phyloP scores from a whole-genome alignment of 371 early-diverging fungal genomes.

The Mortierella sp. region DNA sequence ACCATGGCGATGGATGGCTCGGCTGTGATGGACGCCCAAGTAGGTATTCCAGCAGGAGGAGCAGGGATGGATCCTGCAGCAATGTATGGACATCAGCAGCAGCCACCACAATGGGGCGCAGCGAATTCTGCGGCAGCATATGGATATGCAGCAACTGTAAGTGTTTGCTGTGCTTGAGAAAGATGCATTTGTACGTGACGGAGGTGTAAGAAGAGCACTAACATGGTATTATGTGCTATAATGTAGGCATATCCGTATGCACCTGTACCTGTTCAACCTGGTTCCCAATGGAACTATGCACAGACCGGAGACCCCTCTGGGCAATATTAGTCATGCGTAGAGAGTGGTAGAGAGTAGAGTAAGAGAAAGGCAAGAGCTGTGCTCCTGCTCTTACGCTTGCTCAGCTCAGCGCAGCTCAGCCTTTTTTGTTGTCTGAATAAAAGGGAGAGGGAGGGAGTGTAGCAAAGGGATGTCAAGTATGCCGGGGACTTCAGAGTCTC shows the following conservation, averaged over 20 bases:
- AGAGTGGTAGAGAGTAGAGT: too few relatives aligned
- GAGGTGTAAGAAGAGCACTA: too few relatives aligned
- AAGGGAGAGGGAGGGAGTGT: too few relatives aligned
- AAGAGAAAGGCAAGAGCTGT: too few relatives aligned
- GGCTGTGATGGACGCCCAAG: not conserved
- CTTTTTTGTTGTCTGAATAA: too few relatives aligned
- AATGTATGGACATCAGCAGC: slow-evolving; percentile 14
- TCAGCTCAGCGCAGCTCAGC: too few relatives aligned
- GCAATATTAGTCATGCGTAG: not conserved
- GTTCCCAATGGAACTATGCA: slow-evolving; percentile 13
- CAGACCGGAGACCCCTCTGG: not conserved
- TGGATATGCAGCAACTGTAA: slow-evolving; percentile 28
- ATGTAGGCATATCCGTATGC: slow-evolving; percentile 20
- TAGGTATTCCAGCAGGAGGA: not conserved
- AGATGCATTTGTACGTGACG: too few relatives aligned
- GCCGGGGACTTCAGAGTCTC: too few relatives aligned
- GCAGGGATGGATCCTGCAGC: slow-evolving; percentile 7
- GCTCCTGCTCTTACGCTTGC: too few relatives aligned
- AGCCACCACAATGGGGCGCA: slow-evolving; percentile 16
- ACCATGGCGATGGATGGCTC: slow-evolving; percentile 9
- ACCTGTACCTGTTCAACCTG: slow-evolving; percentile 1
- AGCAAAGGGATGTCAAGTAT: too few relatives aligned
- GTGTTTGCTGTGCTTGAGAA: too few relatives aligned
- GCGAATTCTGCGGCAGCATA: slow-evolving; percentile 7
- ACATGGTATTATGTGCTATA: too few relatives aligned